Evolutionary conservation across 805 yeast species (phyloP), one percentile per base, ranked within the genome.

Genomic region (Kazachstania taianensis): DNA sequence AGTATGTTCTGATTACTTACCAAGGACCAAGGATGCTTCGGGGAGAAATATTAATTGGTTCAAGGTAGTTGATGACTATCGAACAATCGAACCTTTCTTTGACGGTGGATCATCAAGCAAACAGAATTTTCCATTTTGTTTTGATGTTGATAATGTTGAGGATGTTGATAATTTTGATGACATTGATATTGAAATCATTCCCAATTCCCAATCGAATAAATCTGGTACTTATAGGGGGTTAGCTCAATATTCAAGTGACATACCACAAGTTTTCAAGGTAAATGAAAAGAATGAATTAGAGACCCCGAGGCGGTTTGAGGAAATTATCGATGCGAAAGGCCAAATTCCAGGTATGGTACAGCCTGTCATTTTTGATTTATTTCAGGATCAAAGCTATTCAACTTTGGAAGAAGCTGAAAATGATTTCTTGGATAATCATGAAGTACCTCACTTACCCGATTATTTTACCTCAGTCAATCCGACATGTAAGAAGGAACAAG

Each of bases 41-140:
- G 80, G 79, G 17, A 70, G 69, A 31, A 67, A 73, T 47, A 73
- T 73, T 51, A 74, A 74, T 45, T 74, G 79, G 80, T 73, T 74
- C 48, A 79, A 74, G 50, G 77, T 47, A 3, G 28, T 45, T 22
- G 41, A 44, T 3, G 49, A 46, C 14, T 45, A 41, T 22, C 41
- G 43, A 9, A 28, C 30, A 10, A 43, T 47, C n/a, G 51, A 47
- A 28, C 51, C 51, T 7, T 41, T 41, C 18, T 14, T 15, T 9
- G 9, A 28, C 23, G 15, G 17, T 20, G n/a, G 7, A n/a, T n/a
- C 23, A 24, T 7, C 12, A 8, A 22, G 25, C 12, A 22, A 22
- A 8, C 12, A 8, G 10, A 22, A 22, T 22, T n/a, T n/a, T n/a
- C n/a, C n/a, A n/a, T n/a, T n/a, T n/a, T n/a, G n/a, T n/a, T n/a